phyloP scores from a whole-genome alignment of 345 rosid genomes.

The Toxicodendron radicans region DNA sequence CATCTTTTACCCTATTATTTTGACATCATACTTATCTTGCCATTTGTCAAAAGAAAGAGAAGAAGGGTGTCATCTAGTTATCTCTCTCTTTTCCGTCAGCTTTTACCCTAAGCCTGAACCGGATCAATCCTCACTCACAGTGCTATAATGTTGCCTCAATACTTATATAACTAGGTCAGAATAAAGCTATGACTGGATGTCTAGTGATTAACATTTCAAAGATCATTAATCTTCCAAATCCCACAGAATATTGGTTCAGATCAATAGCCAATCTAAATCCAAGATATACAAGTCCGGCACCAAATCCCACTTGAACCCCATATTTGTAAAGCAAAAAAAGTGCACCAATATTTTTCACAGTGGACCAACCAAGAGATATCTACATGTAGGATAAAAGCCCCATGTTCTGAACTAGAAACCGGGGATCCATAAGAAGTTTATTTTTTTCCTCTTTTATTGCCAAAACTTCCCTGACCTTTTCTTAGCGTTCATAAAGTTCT shows the following conservation, averaged over 20 bases:
- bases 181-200: not conserved
- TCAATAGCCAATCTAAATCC: not conserved
- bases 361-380: constrained; percentile 7
- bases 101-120: no score
- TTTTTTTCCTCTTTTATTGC: no score
- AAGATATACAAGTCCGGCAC: not conserved
- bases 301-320: no score
- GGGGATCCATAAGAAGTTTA: no score
- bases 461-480: no score
- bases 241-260: not conserved
- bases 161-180: not conserved
- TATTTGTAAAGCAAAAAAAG: not conserved
- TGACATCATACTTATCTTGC: no score
- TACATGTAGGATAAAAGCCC: not conserved
- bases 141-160: not conserved
- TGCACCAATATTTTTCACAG: not conserved
- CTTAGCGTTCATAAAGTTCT: no score
- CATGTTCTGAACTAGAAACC: not conserved
- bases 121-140: not conserved
- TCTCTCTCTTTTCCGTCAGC: not conserved
- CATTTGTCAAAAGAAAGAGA: not conserved
- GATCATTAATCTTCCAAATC: not conserved
- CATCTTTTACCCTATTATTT: no score
- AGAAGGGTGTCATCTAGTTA: not conserved
- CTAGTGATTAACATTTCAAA: not conserved